phyloP scores from a whole-genome alignment of 306 rosid species.

The Herpetospermum pedunculosum region DNA sequence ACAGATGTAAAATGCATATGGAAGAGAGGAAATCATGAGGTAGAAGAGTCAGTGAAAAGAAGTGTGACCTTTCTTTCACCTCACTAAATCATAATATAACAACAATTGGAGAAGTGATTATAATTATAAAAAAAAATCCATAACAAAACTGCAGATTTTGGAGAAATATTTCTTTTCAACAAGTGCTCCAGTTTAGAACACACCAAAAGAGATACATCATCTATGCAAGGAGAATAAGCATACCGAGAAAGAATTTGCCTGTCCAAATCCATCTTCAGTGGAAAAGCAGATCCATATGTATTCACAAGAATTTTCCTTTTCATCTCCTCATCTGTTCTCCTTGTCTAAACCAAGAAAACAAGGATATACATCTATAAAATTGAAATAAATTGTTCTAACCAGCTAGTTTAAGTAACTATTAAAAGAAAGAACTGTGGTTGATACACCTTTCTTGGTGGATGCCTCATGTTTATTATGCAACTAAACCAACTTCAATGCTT shows the following conservation, averaged over 20 bases:
- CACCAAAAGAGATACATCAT: neutral
- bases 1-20: no score
- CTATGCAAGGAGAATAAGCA: neutral
- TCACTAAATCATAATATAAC: neutral
- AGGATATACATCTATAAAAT: neutral
- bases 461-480: no score
- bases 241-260: conserved; percentile 72
- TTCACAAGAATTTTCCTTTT: conserved; percentile 44
- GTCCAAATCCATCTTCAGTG: conserved; percentile 71
- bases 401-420: no score
- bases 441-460: no score
- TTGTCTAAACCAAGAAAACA: conserved; percentile 21
- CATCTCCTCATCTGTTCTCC: conserved; percentile 31
- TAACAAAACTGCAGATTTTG: neutral
- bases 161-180: neutral
- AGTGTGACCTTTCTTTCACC: neutral
- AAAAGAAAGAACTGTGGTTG: no score
- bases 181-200: neutral
- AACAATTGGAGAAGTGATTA: neutral
- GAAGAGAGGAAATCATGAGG: no score
- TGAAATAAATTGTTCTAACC: neutral
- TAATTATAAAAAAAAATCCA: neutral
- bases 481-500: no score
- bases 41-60: no score
- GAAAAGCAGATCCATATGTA: conserved; percentile 67